Base-by-base conservation (phyloP, 129 eudicot genomes). In the Tanacetum coccineum region DNA sequence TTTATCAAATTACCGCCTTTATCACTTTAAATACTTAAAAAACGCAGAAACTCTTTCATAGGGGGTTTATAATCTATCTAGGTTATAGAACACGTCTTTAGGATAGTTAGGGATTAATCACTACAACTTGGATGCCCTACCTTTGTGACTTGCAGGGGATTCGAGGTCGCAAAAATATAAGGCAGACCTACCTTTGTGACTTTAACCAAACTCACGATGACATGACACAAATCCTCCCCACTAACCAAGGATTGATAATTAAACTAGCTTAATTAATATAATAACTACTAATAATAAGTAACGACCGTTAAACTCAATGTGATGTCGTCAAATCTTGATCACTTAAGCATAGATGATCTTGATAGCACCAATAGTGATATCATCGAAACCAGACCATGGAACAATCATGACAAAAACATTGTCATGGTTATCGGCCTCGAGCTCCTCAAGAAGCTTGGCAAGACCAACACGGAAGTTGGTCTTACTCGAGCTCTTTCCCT, bases 391-490 rank as follows among this genome's bases (percentile, higher is more conserved):
- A 10, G 78, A 54, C 64, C 76, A 74, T 1, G 96, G 87, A 21
- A 85, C 72, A 62, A 88, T 48, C 1, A 85, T 83, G 39, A 88
- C 81, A 70, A 81, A 47, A 7, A 88, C 61, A 3, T 42, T 28
- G 9, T 88, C 96, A 53, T 85, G 87, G 51, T 78, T 83, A 1
- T 74, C 91, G 0, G 85, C 88, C 55, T 68, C 84, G 56, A 88
- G 59, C 48, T 85, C 89, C 69, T 88, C 89, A 51, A 85, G 64
- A 13, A 80, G 40, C 62, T 88, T 91, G 10, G 80, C 80, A 66
- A 88, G 62, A 13, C 83, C 85, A 8, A 83, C 74, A 44, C 81
- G 83, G 53, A 83, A 70, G 76, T 76, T 74, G 0, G 85, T 75
- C 67, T 36, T 81, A 58, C 72, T 76, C 25, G 51, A 46, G 56